Conservation (phyloP, 495 filamentous ascomycete genomes). For the Talaromyces stipitatus region DNA sequence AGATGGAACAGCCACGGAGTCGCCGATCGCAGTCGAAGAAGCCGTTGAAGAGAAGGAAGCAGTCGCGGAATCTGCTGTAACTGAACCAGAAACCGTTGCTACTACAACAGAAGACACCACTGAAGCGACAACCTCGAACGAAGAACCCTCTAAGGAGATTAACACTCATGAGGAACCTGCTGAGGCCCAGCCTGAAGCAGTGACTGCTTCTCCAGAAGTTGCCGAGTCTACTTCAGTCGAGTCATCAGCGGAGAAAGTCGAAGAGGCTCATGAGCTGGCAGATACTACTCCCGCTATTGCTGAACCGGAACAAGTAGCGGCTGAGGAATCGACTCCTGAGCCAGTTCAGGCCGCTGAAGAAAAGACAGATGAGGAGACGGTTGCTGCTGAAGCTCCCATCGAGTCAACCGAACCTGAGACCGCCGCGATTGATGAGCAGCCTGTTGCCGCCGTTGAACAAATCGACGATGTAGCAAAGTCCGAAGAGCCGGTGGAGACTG, state of each 20-base stretch:
- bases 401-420: not conserved
- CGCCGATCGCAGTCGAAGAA: constrained; percentile 11
- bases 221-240: not conserved
- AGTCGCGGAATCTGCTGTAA: not conserved
- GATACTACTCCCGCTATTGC: not conserved
- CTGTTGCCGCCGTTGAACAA: not conserved
- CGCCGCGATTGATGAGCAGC: not conserved
- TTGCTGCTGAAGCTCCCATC: not conserved
- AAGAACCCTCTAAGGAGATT: not conserved
- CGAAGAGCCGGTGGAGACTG: constrained; percentile 5
- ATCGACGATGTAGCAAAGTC: constrained; percentile 9
- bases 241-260: not conserved
- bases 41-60: constrained; percentile 5
- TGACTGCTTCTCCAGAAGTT: not conserved
- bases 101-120: constrained; percentile 6
- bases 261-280: not conserved
- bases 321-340: not conserved
- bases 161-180: constrained; percentile 9
- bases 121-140: not conserved
- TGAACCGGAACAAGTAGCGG: not conserved
- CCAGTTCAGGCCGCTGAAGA: constrained; percentile 6
- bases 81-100: constrained; percentile 8
- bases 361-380: constrained; percentile 9
- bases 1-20: constrained; percentile 6
- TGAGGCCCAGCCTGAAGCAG: constrained; percentile 1